Evolutionary conservation across 176 grass and related monocot species (phyloP), one percentile per base, ranked within the genome.

Genomic region (Rhynchospora tenuis): DNA sequence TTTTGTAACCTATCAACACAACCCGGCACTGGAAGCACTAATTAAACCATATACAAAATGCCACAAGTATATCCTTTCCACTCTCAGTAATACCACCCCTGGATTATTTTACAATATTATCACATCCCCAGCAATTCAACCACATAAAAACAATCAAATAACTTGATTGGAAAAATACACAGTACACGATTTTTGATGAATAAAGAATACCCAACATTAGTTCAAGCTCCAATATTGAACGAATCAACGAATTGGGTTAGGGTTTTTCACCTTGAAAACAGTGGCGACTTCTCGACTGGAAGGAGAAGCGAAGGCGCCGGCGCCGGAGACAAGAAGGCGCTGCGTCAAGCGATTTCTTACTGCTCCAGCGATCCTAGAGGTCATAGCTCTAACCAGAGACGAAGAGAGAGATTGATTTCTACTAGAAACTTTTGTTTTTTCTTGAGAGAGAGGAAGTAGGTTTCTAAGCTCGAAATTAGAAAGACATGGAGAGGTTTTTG

Each of bases 351-450:
- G 33, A 78, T 24, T 77, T 26, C 74, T 50, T 73, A 75, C 27
- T n/a, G 54, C 65, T 48, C 56, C 83, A 17, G 83, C 68, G 70
- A 75, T 62, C 70, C 65, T 58, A 43, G 43, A 75, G 63, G 61
- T 82, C 80, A 82, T 82, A 75, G 83, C 50, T 84, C 29, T 22
- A 17, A 2, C 64, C 0, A 57, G 2, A 28, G 20, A 67, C 59
- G 46, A 22, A 60, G 13, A 60, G 55, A 28, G 23, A 80, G 77
- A 43, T 42, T 38, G 17, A 9, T 16, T 9, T 70, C 9, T n/a
- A n/a, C 7, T 43, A 38, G 5, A 67, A 67, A 38, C 33, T 38
- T 38, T 42, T 45, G 14, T 19, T 45, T 44, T 70, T 70, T 43
- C 33, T 16, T 45, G 19, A 16, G 78, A 20, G 61, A 83, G 69